These are phyloP conservation scores for Trametes pubescens DNA, from an alignment of 1,284 basidiomycete species.

Conservation along the genomic window DNA sequence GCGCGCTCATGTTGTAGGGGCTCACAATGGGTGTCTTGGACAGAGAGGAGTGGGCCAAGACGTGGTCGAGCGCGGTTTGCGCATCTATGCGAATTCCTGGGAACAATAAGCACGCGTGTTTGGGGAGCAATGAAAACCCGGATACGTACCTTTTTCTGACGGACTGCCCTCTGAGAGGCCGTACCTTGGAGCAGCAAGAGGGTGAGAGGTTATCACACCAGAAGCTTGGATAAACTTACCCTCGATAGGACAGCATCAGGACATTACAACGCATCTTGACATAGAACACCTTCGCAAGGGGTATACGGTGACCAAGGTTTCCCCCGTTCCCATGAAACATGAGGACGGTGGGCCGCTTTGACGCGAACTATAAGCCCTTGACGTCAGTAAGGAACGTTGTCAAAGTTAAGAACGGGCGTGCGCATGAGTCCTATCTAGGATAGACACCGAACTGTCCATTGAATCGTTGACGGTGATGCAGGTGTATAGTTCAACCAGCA, in stretches of 20 bases:
- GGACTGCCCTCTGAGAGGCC: conserved; percentile 85
- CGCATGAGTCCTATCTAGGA: conserved; percentile 25
- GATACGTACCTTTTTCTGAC: conserved; percentile 74
- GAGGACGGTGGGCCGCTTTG: conserved; percentile 81
- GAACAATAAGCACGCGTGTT: conserved; percentile 10
- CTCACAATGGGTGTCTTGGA: conserved; percentile 73
- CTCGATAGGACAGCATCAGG: conserved; percentile 88
- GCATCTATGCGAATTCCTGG: conserved; percentile 83
- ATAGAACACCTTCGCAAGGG: conserved; percentile 88
- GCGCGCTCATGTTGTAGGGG: conserved; percentile 5
- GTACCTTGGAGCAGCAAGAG: conserved; percentile 59
- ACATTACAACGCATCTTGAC: conserved; percentile 88
- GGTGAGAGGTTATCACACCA: conserved; percentile 7
- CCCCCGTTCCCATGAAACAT: conserved; percentile 94
- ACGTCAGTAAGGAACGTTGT: conserved; percentile 18
- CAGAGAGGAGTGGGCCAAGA: conserved; percentile 75
- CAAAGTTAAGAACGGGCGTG: neutral
- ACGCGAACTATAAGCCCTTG: conserved; percentile 54
- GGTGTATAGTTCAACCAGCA: neutral
- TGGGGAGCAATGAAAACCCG: conserved; percentile 30
- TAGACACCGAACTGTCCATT: conserved; percentile 16
- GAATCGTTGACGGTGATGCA: neutral
- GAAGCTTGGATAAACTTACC: conserved; percentile 52
- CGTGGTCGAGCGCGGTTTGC: conserved; percentile 81
- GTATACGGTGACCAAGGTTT: conserved; percentile 87